Evolutionary conservation across 371 early-diverging fungal genomes (phyloP).

Genomic region (Dichotomocladium elegans): DNA sequence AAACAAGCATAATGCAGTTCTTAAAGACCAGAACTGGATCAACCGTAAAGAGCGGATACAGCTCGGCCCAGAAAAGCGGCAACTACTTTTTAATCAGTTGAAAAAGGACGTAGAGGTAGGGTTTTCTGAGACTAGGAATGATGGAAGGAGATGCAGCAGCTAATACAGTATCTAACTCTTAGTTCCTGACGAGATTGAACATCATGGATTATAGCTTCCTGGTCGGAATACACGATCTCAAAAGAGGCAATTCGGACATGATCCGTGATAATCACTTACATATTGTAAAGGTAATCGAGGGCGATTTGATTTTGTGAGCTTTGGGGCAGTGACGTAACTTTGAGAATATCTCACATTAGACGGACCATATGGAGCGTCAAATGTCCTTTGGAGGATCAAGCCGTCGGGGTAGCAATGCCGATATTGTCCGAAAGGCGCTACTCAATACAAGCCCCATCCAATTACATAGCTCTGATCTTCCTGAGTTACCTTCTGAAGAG

Average conservation of each 20-base stretch:
- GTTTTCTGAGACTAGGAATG: constrained; percentile 6
- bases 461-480: constrained; percentile 49
- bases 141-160: background rate
- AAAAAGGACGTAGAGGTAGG: constrained; percentile 70
- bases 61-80: constrained; percentile 81
- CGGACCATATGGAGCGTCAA: constrained; percentile 31
- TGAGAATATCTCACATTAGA: constrained; percentile 17
- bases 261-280: constrained; percentile 84
- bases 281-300: constrained; percentile 59
- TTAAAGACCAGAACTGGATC: constrained; percentile 96
- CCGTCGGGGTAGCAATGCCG: constrained; percentile 55
- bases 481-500: constrained; percentile 47
- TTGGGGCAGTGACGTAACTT: background rate
- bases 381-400: constrained; percentile 25
- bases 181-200: constrained; percentile 68
- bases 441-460: constrained; percentile 66
- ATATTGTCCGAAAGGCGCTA: constrained; percentile 65
- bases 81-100: constrained; percentile 76
- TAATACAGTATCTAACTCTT: background rate
- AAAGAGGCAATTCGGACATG: constrained; percentile 79
- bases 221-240: constrained; percentile 84
- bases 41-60: constrained; percentile 59
- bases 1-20: constrained; percentile 75
- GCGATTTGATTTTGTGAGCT: constrained; percentile 52
- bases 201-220: constrained; percentile 98